Conservation (phyloP, 257 asterid genomes). For the Thymus quinquecostatus region DNA sequence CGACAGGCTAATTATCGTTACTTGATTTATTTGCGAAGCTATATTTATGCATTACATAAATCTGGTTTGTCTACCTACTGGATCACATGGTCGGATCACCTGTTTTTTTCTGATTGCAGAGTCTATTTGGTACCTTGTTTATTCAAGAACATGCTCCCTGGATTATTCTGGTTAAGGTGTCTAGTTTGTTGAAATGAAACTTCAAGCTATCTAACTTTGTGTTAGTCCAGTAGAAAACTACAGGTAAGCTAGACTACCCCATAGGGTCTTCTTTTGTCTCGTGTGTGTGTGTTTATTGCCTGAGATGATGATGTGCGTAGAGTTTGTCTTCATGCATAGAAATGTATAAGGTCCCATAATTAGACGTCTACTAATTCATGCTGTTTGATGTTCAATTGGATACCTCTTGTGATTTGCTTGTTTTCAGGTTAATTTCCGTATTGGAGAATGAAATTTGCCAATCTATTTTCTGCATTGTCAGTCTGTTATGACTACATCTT, state of each 20-base stretch:
- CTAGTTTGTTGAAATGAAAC: background rate
- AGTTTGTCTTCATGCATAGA: background rate
- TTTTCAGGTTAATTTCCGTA: background rate
- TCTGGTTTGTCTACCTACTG: no score
- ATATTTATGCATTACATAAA: background rate
- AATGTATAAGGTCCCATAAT: background rate
- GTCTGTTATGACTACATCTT: no score
- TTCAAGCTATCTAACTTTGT: no score
- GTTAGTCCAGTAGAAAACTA: background rate
- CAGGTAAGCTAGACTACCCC: no score
- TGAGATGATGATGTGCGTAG: background rate
- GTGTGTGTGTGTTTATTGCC: background rate
- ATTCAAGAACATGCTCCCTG: no score
- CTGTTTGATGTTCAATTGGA: background rate
- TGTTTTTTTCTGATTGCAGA: no score
- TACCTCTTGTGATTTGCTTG: background rate
- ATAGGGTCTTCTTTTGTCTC: no score
- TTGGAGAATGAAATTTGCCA: background rate
- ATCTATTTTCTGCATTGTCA: no score
- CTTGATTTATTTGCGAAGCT: background rate
- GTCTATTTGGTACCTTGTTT: no score
- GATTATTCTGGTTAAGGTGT: background rate
- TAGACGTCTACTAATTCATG: background rate
- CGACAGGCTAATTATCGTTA: background rate
- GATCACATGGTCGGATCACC: background rate